Conservation (phyloP, 169 alveolate genomes). For the Plasmodium coatneyi region DNA sequence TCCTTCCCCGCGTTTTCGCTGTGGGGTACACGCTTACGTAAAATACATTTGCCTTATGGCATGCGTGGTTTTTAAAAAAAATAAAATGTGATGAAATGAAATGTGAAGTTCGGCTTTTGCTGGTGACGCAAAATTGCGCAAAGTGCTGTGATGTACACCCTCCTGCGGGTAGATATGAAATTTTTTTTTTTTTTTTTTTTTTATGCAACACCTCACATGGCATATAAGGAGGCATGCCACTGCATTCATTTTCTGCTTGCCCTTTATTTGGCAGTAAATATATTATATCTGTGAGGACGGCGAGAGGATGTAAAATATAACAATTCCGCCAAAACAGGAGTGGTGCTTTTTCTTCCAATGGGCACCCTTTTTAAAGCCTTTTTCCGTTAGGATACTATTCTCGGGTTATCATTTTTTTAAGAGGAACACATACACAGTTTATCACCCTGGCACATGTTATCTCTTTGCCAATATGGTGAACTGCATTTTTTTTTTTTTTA, state of each 20-base stretch:
- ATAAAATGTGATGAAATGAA: neutral
- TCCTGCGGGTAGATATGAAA: neutral
- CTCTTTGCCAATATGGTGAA: neutral
- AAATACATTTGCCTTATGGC: neutral
- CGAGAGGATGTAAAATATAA: neutral
- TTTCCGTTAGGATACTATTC: neutral
- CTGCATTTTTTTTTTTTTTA: too few relatives aligned
- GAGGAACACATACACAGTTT: neutral
- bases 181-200: neutral
- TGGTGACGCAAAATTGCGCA: neutral
- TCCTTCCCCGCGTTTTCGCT: neutral
- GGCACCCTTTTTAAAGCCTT: neutral
- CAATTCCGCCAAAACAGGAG: neutral
- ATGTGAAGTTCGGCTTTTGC: neutral
- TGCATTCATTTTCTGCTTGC: neutral
- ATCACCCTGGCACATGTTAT: neutral
- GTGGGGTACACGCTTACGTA: neutral
- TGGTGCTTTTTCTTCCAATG: neutral
- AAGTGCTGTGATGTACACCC: neutral
- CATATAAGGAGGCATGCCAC: neutral
- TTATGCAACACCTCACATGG: neutral
- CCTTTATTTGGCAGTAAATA: neutral
- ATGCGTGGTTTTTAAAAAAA: neutral
- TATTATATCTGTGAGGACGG: neutral
- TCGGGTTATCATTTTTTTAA: neutral